These are phyloP conservation scores for Camptophora hylomeconis DNA, from an alignment of 2,329 filamentous ascomycete species.

Conservation along the genomic window DNA sequence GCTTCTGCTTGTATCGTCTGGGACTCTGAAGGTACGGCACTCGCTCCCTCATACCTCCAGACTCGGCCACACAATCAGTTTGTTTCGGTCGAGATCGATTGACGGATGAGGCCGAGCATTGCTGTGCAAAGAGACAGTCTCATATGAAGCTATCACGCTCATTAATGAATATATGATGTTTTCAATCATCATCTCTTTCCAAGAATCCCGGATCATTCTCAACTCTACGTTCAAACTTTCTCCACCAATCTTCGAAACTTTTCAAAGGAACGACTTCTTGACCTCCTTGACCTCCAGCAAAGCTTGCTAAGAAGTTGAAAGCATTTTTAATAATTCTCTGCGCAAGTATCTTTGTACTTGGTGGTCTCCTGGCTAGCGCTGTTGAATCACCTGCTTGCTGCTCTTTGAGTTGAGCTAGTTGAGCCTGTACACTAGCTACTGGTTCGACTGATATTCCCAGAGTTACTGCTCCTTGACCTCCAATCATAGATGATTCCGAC, in stretches of 20 bases:
- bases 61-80: too few species aligned
- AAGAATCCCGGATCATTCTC: conserved; percentile 79
- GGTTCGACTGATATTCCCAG: conserved; percentile 76
- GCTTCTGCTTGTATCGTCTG: too few species aligned
- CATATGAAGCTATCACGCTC: too few species aligned
- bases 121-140: too few species aligned
- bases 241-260: conserved; percentile 96
- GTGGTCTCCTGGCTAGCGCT: conserved; percentile 20
- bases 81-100: too few species aligned
- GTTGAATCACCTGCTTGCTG: conserved; percentile 19
- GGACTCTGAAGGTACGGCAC: too few species aligned
- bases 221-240: conserved; percentile 80
- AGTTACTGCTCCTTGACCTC: conserved; percentile 14
- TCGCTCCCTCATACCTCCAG: too few species aligned
- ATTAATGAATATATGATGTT: too few species aligned
- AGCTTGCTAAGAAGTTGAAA: conserved; percentile 89
- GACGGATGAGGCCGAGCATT: too few species aligned
- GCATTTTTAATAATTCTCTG: conserved; percentile 93
- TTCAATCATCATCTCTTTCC: conserved; percentile 50
- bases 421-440: conserved; percentile 54
- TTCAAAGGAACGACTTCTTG: conserved; percentile 86
- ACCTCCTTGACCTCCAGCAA: conserved; percentile 54
- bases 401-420: conserved; percentile 47
- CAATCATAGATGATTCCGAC: conserved; percentile 28
- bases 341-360: conserved; percentile 63